Conservation (phyloP, 306 rosid species). For the Begonia masoniana region DNA sequence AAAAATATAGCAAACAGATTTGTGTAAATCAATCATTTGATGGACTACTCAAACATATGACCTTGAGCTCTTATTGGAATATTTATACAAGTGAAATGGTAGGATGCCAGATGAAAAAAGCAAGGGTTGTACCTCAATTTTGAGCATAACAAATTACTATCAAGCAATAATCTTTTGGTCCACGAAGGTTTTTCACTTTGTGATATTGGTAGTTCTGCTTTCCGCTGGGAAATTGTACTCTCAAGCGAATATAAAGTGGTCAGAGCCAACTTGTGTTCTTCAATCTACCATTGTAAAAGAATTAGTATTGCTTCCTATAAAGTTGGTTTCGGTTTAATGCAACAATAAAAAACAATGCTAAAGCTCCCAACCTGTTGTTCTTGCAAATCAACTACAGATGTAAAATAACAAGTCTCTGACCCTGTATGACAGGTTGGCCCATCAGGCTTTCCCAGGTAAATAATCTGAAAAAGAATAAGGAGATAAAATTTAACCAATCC, state of each 20-base stretch:
- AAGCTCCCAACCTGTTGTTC: slow-evolving; percentile 42
- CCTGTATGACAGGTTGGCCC: slow-evolving; percentile 97
- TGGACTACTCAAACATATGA: neutral
- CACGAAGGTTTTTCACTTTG: slow-evolving; percentile 55
- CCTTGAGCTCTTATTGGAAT: neutral
- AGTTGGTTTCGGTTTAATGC: no score
- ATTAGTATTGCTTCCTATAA: no score
- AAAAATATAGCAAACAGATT: neutral
- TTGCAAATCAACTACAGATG: slow-evolving; percentile 37
- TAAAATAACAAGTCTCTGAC: slow-evolving; percentile 75
- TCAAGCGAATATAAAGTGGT: slow-evolving; percentile 57
- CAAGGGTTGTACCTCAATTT: slow-evolving; percentile 44
- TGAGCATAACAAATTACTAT: slow-evolving; percentile 53
- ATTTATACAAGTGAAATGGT: neutral
- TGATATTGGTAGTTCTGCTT: slow-evolving; percentile 36
- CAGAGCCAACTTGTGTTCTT: slow-evolving; percentile 40
- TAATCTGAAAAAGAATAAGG: slow-evolving; percentile 49
- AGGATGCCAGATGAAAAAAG: neutral
- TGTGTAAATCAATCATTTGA: neutral
- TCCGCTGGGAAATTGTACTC: slow-evolving; percentile 54
- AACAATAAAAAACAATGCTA: no score
- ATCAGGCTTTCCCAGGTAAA: slow-evolving; percentile 87
- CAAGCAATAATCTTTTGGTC: slow-evolving; percentile 59
- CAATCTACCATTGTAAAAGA: slow-evolving; percentile 18
- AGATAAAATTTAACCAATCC: neutral